These are phyloP conservation scores for Boletales sp. DNA, from an alignment of 768 basidiomycete species.

Conservation along the genomic window DNA sequence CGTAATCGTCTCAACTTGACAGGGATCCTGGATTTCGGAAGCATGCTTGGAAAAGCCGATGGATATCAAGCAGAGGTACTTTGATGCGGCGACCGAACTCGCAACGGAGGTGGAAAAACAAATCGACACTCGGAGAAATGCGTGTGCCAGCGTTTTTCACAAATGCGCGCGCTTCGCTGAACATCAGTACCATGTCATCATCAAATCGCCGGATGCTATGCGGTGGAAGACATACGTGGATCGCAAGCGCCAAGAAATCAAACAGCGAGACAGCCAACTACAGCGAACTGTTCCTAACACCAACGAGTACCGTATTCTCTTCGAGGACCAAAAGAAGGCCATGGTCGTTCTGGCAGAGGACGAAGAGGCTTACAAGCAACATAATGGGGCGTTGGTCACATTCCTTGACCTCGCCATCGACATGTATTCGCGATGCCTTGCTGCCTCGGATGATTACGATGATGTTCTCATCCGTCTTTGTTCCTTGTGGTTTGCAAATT, in stretches of 20 bases:
- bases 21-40: slow-evolving; percentile 91
- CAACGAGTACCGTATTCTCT: slow-evolving; percentile 26
- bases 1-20: not conserved
- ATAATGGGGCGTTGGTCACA: slow-evolving; percentile 42
- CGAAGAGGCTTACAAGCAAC: slow-evolving; percentile 38
- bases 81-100: slow-evolving; percentile 54
- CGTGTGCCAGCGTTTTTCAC: slow-evolving; percentile 62
- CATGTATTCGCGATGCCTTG: slow-evolving; percentile 82
- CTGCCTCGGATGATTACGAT: slow-evolving; percentile 67
- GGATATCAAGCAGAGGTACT: slow-evolving; percentile 67
- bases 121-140: slow-evolving; percentile 15
- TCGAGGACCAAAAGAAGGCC: slow-evolving; percentile 41
- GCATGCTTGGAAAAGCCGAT: slow-evolving; percentile 79
- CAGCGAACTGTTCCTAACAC: slow-evolving; percentile 17
- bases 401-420: slow-evolving; percentile 76
- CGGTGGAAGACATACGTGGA: slow-evolving; percentile 70
- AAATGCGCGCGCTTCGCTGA: slow-evolving; percentile 90
- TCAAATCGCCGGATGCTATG: slow-evolving; percentile 65
- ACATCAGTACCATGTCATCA: slow-evolving; percentile 71
- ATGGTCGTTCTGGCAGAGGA: slow-evolving; percentile 53
- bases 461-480: slow-evolving; percentile 76
- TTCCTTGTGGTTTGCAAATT: slow-evolving; percentile 91
- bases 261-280: slow-evolving; percentile 41
- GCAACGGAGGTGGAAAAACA: slow-evolving; percentile 24
- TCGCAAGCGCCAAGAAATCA: slow-evolving; percentile 70